A percentile compares a stretch with the other conserved stretches of the same genome.
Conservation (phyloP, 805 yeast species). For the Torulaspora delbrueckii region DNA sequence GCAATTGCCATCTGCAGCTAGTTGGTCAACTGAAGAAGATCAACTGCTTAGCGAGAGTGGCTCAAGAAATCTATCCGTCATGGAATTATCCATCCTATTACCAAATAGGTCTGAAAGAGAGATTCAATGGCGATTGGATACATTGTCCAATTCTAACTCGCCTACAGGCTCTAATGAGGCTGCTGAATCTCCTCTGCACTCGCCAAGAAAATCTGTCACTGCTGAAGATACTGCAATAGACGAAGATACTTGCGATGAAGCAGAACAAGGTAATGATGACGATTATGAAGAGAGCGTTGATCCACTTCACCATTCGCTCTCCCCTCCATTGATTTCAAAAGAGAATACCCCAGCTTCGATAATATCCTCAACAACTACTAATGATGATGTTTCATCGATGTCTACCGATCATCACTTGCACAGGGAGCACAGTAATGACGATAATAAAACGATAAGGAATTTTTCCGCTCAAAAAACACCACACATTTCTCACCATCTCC, state of each 20-base stretch:
- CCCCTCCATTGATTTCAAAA: conserved; percentile 14
- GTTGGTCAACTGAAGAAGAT: conserved; percentile 65
- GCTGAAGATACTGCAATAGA: conserved; percentile 24
- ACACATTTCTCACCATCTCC: conserved; percentile 8
- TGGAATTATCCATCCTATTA: conserved; percentile 66
- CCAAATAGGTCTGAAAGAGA: conserved; percentile 74
- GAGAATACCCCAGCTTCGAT: conserved; percentile 21
- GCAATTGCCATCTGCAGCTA: conserved; percentile 3
- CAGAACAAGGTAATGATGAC: conserved; percentile 13
- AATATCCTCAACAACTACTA: conserved; percentile 16
- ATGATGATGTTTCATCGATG: conserved; percentile 6
- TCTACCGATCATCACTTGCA: conserved; percentile 2
- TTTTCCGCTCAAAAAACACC: conserved; percentile 5
- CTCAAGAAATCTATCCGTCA: conserved; percentile 56
- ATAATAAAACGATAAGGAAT: conserved; percentile 1
- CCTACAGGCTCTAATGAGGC: conserved; percentile 8
- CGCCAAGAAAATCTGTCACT: conserved; percentile 21
- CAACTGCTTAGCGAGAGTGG: conserved; percentile 53
- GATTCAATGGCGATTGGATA: conserved; percentile 57
- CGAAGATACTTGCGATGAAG: conserved; percentile 18
- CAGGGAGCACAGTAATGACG: conserved; percentile 4
- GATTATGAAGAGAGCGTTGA: conserved; percentile 20
- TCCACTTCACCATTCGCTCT: conserved; percentile 11
- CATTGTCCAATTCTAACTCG: conserved; percentile 28
- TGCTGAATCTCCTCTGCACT: conserved; percentile 18